Evolutionary conservation across 176 grass and related monocot species (phyloP).

Genomic region (Alloteropsis semialata): DNA sequence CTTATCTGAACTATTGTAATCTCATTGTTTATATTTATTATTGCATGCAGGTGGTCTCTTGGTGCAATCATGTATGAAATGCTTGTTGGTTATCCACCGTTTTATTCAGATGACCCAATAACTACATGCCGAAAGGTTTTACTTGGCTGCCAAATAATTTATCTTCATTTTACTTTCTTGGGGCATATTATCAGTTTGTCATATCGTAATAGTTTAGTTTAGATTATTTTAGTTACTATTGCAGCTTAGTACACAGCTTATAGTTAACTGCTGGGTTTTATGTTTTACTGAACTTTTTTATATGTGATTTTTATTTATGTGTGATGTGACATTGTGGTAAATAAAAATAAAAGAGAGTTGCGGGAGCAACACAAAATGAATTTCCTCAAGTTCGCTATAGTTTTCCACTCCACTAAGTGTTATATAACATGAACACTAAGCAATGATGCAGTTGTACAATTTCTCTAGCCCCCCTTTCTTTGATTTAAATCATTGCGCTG

Average conservation of each 20-base stretch:
- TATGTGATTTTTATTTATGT: background rate
- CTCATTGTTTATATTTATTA: slow-evolving; percentile 27
- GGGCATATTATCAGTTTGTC: background rate
- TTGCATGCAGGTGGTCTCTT: slow-evolving; percentile 65
- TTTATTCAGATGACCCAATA: slow-evolving; percentile 75
- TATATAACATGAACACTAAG: too few species aligned
- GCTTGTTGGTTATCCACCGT: slow-evolving; percentile 78
- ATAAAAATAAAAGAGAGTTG: background rate
- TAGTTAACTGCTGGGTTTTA: background rate
- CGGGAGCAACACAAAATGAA: background rate
- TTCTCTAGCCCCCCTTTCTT: background rate
- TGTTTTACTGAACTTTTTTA: background rate
- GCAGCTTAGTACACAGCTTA: slow-evolving; percentile 4
- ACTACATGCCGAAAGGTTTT: slow-evolving; percentile 72
- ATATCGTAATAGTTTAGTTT: background rate
- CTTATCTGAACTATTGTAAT: slow-evolving; percentile 14
- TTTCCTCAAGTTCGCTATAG: background rate
- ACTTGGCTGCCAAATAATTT: background rate
- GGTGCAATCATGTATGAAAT: slow-evolving; percentile 93
- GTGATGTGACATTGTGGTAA: background rate
- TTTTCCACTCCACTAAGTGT: too few species aligned
- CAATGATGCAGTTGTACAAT: too few species aligned
- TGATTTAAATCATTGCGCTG: slow-evolving; percentile 10
- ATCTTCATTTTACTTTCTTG: background rate
- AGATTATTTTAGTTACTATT: slow-evolving; percentile 7